Evolutionary conservation across 1,284 basidiomycete genomes (phyloP).

Genomic region (Cystobasidiaceae sp.): DNA sequence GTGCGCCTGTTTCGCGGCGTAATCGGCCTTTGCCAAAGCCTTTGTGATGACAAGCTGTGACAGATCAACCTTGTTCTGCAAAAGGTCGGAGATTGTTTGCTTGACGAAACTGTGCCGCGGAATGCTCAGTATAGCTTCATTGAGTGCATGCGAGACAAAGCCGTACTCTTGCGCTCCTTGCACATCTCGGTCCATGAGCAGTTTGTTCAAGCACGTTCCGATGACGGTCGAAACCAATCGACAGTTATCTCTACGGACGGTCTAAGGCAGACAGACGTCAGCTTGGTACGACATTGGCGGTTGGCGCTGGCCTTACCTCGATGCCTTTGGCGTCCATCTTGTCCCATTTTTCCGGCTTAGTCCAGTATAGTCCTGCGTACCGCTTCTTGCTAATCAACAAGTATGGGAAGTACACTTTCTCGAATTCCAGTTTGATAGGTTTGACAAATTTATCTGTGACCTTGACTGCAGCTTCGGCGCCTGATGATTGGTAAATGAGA

Average conservation of each 20-base stretch:
- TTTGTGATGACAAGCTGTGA: slow-evolving; percentile 97
- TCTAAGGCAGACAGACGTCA: slow-evolving; percentile 54
- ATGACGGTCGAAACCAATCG: slow-evolving; percentile 92
- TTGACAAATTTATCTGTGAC: slow-evolving; percentile 85
- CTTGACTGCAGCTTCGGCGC: slow-evolving; percentile 87
- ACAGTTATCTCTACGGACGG: slow-evolving; percentile 92
- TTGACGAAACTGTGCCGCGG: slow-evolving; percentile 70
- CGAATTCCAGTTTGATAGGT: slow-evolving; percentile 96
- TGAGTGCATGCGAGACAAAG: background rate
- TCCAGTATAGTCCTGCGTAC: slow-evolving; percentile 96
- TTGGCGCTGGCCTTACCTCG: slow-evolving; percentile 65
- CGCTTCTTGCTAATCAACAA: slow-evolving; percentile 94
- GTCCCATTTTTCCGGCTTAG: slow-evolving; percentile 83
- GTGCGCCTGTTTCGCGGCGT: slow-evolving; percentile 86
- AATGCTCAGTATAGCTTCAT: background rate
- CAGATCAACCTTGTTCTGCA: slow-evolving; percentile 96
- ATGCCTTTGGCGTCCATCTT: slow-evolving; percentile 99
- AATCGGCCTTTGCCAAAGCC: slow-evolving; percentile 83
- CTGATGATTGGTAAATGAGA: slow-evolving; percentile 50
- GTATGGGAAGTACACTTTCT: slow-evolving; percentile 96
- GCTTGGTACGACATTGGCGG: background rate
- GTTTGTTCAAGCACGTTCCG: slow-evolving; percentile 90
- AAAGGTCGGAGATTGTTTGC: slow-evolving; percentile 79
- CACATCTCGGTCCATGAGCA: slow-evolving; percentile 90
- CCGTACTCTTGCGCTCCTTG: slow-evolving; percentile 81